A percentile compares a stretch with the other conserved stretches of the same genome.
Conservation (phyloP, 805 yeast genomes). For the Yarrowia sp. region DNA sequence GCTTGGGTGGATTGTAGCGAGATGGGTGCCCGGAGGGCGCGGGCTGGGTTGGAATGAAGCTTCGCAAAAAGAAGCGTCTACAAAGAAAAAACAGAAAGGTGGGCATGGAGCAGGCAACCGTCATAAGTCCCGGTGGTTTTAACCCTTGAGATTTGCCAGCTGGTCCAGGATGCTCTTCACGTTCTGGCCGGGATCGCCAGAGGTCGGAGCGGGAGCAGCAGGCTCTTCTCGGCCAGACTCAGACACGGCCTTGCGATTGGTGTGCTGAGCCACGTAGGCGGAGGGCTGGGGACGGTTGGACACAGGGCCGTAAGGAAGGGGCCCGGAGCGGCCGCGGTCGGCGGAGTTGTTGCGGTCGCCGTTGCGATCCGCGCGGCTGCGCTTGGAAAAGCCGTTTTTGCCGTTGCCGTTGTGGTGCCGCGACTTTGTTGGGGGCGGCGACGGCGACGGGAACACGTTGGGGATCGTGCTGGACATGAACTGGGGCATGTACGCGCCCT, state of each 20-base stretch:
- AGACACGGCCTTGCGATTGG: not conserved
- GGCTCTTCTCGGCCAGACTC: not conserved
- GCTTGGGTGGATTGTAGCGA: not conserved
- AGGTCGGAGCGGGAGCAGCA: not conserved
- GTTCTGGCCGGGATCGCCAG: not conserved
- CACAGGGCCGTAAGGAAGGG: conserved; percentile 25
- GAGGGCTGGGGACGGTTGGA: conserved; percentile 13
- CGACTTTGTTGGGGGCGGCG: not conserved
- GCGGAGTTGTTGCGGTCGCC: not conserved
- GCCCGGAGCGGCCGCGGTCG: conserved; percentile 24
- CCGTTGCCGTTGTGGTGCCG: conserved; percentile 10
- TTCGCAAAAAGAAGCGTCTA: not conserved
- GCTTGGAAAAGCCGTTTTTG: conserved; percentile 1
- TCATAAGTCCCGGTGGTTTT: no score
- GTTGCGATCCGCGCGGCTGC: not conserved
- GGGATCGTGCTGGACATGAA: not conserved
- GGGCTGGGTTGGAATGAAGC: not conserved
- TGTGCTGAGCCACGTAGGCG: not conserved
- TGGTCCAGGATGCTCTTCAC: conserved; percentile 20
- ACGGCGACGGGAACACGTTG: not conserved
- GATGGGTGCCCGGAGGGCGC: no score
- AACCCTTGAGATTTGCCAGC: conserved; percentile 20
- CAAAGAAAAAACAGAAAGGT: not conserved
- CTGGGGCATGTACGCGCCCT: not conserved
- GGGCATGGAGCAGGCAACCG: not conserved